Conservation (phyloP, 2,329 filamentous ascomycete species). For the Zalaria sp. region DNA sequence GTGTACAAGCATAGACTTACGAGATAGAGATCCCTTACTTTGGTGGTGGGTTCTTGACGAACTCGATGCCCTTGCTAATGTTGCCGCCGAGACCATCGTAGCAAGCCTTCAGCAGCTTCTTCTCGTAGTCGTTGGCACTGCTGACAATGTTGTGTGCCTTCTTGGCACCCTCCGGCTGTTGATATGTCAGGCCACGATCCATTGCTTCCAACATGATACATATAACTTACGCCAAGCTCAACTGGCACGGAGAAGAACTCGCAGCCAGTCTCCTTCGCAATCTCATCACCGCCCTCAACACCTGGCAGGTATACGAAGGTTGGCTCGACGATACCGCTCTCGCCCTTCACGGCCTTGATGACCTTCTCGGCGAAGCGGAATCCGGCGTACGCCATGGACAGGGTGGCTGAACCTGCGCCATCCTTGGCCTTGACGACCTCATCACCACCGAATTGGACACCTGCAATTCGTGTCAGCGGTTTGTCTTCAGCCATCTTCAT, state of each 20-base stretch:
- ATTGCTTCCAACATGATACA: background rate
- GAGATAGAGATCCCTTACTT: slow-evolving; percentile 44
- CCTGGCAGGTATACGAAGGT: slow-evolving; percentile 92
- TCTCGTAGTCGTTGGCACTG: slow-evolving; percentile 71
- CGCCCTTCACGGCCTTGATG: slow-evolving; percentile 73
- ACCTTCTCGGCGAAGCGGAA: slow-evolving; percentile 94
- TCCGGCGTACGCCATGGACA: slow-evolving; percentile 92
- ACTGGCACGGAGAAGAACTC: slow-evolving; percentile 96
- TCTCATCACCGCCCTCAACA: slow-evolving; percentile 71
- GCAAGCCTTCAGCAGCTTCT: slow-evolving; percentile 66
- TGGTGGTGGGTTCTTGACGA: slow-evolving; percentile 75
- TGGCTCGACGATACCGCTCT: slow-evolving; percentile 87
- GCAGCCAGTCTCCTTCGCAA: slow-evolving; percentile 65
- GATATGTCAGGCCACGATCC: slow-evolving; percentile 1
- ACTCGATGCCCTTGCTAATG: slow-evolving; percentile 86
- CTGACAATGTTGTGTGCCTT: slow-evolving; percentile 71
- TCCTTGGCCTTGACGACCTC: slow-evolving; percentile 95
- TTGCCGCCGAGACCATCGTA: slow-evolving; percentile 76
- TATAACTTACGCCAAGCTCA: slow-evolving; percentile 72
- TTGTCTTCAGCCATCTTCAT: too few species aligned
- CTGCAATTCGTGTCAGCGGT: slow-evolving; percentile 18
- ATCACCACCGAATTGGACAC: slow-evolving; percentile 93
- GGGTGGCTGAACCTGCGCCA: slow-evolving; percentile 74
- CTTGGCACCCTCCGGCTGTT: slow-evolving; percentile 66
- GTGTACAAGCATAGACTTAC: too few species aligned